Base-by-base conservation (phyloP, 2,329 filamentous ascomycete genomes). In the Eurotiales sp. region DNA sequence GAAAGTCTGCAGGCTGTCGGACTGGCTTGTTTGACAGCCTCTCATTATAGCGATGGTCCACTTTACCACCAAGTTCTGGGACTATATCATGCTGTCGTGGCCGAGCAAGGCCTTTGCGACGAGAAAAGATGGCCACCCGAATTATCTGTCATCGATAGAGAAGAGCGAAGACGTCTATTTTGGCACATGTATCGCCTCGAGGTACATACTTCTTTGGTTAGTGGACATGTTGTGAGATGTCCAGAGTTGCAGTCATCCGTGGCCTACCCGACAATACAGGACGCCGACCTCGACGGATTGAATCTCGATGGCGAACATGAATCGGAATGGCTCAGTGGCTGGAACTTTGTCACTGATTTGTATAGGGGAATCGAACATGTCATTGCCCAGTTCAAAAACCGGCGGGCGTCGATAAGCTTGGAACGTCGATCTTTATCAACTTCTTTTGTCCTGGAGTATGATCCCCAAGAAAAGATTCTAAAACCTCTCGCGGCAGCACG, bases 161-260 rank as follows among this genome's bases (percentile, higher is more conserved):
- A 49, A 29, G 46, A 49, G 10, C 27, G 46, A 21, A 36, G 46
- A 22, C 29, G 46, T 25, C 37, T 43, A 11, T 43, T 49, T 19
- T 49, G 46, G 46, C 37, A 42, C 4, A 42, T 49, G 36, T 43
- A 49, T 49, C 37, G 46, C 27, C 46, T 49, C 29, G 46, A 49
- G 25, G 37, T 49, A 14, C 46, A 49, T 14, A 41, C 46, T 22
- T 41, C 46, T 34, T 17, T 41, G 15, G 46, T 49, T 14, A 41
- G 40, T 49, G 46, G 46, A n/a, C 46, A 49, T 42, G 27, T 49
- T 27, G 37, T 49, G 6, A 19, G 46, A 22, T 41, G 25, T n/a
- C 37, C 46, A 34, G 46, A 49, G 21, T 42, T 42, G 36, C 46
- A 49, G 25, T 41, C 37, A 42, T 49, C 27, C 1, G 46, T 49